Base-by-base conservation (phyloP, 805 yeast species). In the Ogataea methylovora region DNA sequence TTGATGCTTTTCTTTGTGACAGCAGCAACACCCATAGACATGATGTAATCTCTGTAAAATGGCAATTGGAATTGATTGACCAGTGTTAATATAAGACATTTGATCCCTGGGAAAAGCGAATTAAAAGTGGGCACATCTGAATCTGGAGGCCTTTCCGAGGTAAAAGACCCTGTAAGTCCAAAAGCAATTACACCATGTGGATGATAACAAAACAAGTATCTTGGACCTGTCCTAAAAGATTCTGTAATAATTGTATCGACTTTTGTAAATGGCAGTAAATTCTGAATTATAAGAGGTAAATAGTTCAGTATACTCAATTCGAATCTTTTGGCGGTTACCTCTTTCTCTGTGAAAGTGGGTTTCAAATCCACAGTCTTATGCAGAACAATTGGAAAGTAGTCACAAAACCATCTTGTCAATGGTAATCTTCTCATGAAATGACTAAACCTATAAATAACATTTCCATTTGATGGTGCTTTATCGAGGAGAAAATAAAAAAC, bases 131-230 rank as follows among this genome's bases (percentile, higher is more conserved):
- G n/a, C n/a, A n/a, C n/a, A n/a, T 30, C 16, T 9, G 32, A 27
- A 9, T 30, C 23, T 4, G 17, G 3, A 4, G 86, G 78, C 15
- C 92, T 90, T 39, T 88, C 87, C 4, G 94, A 84, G 0, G 81
- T 86, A 40, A 88, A 63, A 0, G 80, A 79, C 1, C 95, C 95
- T 55, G 88, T 77, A 1, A 81, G 88, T 2, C 97, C 96, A 70
- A 87, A 69, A 1, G 95, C 84, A 10, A 88, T 87, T 10, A 90
- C 88, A 0, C 98, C 98, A 56, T 92, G 98, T 0, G 98, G 98
- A 57, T 88, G 97, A 51, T 85, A 80, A 0, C 96, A 94, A 58
- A 90, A 90, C 2, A 90, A 74, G 56, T 92, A 90, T 25, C 80
- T 63, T 2, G 85, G 88, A 0, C 86, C 90, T 3, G 76, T 60